phyloP scores from a whole-genome alignment of 2,329 filamentous ascomycete genomes.

The Cordyceps tenuipes region DNA sequence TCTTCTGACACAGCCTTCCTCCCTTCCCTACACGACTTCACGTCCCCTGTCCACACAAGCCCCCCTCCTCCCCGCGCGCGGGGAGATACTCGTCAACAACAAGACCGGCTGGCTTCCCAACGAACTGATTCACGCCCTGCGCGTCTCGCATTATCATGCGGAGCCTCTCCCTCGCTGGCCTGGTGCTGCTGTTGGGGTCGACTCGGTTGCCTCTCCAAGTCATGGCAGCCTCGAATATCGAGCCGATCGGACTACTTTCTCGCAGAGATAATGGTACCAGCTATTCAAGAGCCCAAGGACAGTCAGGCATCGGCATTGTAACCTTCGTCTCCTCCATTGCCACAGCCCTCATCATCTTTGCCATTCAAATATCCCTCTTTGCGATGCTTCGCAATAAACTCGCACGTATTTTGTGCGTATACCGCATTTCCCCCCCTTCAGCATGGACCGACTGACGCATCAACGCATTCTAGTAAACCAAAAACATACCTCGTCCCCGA shows the following conservation, averaged over 20 bases:
- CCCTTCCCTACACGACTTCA: neutral
- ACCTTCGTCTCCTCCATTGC: conserved; percentile 56
- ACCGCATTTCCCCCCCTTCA: neutral
- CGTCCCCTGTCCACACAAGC: neutral
- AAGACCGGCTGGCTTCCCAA: neutral
- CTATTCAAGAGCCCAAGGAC: neutral
- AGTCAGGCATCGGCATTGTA: conserved; percentile 27
- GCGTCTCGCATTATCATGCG: neutral
- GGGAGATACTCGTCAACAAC: neutral
- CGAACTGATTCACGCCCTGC: neutral
- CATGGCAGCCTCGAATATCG: neutral
- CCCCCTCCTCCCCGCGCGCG: neutral
- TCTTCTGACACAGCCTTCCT: neutral
- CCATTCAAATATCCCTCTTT: conserved; percentile 60
- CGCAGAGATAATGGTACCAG: neutral
- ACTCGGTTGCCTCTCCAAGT: neutral
- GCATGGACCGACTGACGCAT: conserved; percentile 14
- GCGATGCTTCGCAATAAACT: conserved; percentile 69
- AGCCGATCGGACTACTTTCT: neutral
- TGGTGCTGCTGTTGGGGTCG: conserved; percentile 5
- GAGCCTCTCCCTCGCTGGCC: neutral
- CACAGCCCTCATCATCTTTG: conserved; percentile 55
- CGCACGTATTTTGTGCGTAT: conserved; percentile 69
- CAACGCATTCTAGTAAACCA: conserved; percentile 50
- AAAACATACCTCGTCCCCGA: conserved; percentile 82